Percentiles rank a stretch among this genome's conserved stretches.
Evolutionary conservation across 108 stramenopile species (phyloP).

Genomic region (Thalassiosira profunda): DNA sequence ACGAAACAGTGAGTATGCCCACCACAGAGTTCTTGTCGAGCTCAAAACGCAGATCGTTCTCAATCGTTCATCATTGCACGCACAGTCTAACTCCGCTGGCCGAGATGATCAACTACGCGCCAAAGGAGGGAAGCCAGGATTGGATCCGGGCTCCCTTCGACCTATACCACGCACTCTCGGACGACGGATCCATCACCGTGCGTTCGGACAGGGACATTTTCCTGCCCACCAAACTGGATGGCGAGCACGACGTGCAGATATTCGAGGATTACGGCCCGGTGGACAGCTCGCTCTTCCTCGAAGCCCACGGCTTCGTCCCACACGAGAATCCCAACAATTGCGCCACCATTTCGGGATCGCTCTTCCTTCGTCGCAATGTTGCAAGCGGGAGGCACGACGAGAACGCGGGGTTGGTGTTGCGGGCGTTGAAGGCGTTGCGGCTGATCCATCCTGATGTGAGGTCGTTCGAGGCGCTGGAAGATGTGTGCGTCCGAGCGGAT

Average conservation of each 20-base stretch:
- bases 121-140: constrained; percentile 11
- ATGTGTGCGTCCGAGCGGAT: constrained; percentile 41
- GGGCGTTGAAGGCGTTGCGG: constrained; percentile 27
- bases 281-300: constrained; percentile 72
- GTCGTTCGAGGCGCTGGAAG: constrained; percentile 10
- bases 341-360: constrained; percentile 39
- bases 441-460: constrained; percentile 14
- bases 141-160: constrained; percentile 29
- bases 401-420: constrained; percentile 2
- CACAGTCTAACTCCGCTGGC: constrained; percentile 76
- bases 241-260: constrained; percentile 50
- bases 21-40: not conserved
- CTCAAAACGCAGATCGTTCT: not conserved
- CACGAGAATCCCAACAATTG: constrained; percentile 90
- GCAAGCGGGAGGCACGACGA: constrained; percentile 1
- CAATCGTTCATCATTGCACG: too few relatives aligned
- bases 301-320: constrained; percentile 87
- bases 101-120: constrained; percentile 86
- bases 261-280: constrained; percentile 93
- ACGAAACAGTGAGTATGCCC: constrained; percentile 33
- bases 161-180: constrained; percentile 39
- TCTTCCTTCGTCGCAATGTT: constrained; percentile 7
- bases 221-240: not conserved
- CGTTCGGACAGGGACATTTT: constrained; percentile 51
- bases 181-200: constrained; percentile 48